phyloP scores from a whole-genome alignment of 2,329 filamentous ascomycete genomes.

The Zopfia rhizophila region DNA sequence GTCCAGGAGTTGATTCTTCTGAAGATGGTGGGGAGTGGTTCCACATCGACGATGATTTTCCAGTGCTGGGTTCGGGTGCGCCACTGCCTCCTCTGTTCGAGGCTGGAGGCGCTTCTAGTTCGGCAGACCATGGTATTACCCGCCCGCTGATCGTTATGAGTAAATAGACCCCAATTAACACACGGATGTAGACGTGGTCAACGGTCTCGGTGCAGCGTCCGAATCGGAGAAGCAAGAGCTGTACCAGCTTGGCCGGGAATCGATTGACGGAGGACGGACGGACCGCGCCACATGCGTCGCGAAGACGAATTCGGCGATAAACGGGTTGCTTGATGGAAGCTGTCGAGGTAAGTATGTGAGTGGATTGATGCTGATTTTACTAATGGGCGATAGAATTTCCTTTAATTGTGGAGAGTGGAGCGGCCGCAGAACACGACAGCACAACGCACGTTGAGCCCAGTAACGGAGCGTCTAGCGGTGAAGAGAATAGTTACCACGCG shows the following conservation, averaged over 20 bases:
- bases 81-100: constrained; percentile 7
- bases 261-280: constrained; percentile 14
- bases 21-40: constrained; percentile 10
- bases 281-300: constrained; percentile 11
- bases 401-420: constrained; percentile 18
- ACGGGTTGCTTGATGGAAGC: constrained; percentile 19
- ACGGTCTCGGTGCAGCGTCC: constrained; percentile 7
- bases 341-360: constrained; percentile 22
- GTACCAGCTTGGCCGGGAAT: constrained; percentile 18
- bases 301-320: constrained; percentile 18
- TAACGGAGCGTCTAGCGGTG: constrained; percentile 12
- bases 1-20: constrained; percentile 12
- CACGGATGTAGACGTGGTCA: constrained; percentile 12
- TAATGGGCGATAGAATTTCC: constrained; percentile 18
- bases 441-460: constrained; percentile 19
- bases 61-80: constrained; percentile 17
- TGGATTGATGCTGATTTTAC: constrained; percentile 18
- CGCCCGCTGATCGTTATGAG: constrained; percentile 19
- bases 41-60: constrained; percentile 16
- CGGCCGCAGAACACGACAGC: constrained; percentile 18
- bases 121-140: constrained; percentile 18
- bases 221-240: constrained; percentile 17
- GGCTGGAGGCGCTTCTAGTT: constrained; percentile 18
- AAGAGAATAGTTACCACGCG: constrained; percentile 13
- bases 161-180: constrained; percentile 21